Conservation (phyloP, 345 rosid genomes). For the Limnanthes douglasii region DNA sequence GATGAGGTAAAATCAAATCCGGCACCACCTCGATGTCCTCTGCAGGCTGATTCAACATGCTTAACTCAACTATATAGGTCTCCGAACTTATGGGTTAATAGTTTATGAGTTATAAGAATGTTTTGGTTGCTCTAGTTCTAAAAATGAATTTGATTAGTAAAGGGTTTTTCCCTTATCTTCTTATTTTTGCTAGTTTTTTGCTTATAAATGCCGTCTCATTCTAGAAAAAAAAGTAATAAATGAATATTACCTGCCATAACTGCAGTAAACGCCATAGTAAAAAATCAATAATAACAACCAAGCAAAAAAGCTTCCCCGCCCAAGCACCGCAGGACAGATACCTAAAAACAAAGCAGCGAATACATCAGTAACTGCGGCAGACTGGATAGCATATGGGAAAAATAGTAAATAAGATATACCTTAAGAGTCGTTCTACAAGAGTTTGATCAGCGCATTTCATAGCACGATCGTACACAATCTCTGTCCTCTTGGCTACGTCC, state of each 20-base stretch:
- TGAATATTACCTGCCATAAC: constrained; percentile 37
- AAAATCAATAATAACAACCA: constrained; percentile 84
- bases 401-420: constrained; percentile 24
- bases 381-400: not conserved
- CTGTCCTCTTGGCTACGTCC: constrained; percentile 90
- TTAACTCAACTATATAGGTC: too few relatives aligned
- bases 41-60: constrained; percentile 37
- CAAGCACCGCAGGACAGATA: constrained; percentile 85
- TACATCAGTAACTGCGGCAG: not conserved
- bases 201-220: not conserved
- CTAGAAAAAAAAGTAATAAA: not conserved
- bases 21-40: constrained; percentile 70
- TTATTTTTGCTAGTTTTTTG: too few relatives aligned
- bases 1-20: constrained; percentile 14
- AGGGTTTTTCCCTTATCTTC: too few relatives aligned
- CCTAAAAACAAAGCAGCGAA: constrained; percentile 19
- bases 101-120: too few relatives aligned
- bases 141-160: too few relatives aligned
- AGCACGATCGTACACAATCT: constrained; percentile 75
- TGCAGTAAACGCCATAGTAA: constrained; percentile 58
- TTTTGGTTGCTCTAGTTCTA: too few relatives aligned
- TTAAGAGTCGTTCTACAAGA: constrained; percentile 42
- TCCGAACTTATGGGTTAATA: too few relatives aligned
- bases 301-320: constrained; percentile 89
- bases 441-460: constrained; percentile 48